Evolutionary conservation across 2,329 filamentous ascomycete species (phyloP).

Genomic region (Verticillium nubilum): DNA sequence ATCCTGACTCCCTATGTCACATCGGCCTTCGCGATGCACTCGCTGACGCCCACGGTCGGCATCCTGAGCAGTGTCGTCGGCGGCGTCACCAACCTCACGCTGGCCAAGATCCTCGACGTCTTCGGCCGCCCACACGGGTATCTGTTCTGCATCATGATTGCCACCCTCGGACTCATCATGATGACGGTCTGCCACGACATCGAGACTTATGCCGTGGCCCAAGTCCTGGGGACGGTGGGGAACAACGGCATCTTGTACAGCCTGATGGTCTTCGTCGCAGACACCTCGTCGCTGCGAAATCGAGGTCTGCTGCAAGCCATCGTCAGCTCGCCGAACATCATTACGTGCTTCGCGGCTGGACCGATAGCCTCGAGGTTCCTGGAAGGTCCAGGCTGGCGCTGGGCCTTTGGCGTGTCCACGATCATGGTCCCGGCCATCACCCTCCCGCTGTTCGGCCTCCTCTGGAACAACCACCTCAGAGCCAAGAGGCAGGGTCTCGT

Average conservation of each 20-base stretch:
- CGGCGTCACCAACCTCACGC: conserved; percentile 55
- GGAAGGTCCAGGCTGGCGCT: conserved; percentile 16
- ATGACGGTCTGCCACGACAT: conserved; percentile 50
- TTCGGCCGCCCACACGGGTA: conserved; percentile 60
- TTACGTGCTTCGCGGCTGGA: conserved; percentile 23
- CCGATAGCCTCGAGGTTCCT: conserved; percentile 16
- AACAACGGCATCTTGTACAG: conserved; percentile 18
- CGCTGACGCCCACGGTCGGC: conserved; percentile 43
- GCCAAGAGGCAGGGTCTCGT: conserved; percentile 13
- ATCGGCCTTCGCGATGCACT: conserved; percentile 44
- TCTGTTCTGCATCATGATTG: conserved; percentile 42
- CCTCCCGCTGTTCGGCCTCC: conserved; percentile 10
- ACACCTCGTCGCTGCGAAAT: conserved; percentile 20
- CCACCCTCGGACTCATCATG: conserved; percentile 48
- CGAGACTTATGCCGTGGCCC: not conserved
- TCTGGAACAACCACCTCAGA: conserved; percentile 13
- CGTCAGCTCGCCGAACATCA: conserved; percentile 25
- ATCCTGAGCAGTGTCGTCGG: conserved; percentile 47
- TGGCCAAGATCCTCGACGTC: conserved; percentile 60
- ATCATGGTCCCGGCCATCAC: conserved; percentile 46
- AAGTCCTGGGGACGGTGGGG: not conserved
- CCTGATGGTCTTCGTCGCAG: conserved; percentile 21
- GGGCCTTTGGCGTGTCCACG: conserved; percentile 47
- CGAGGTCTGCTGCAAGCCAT: conserved; percentile 23
- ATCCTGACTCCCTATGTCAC: conserved; percentile 32